Base-by-base conservation (phyloP, 306 rosid species). In the Alnus rubra region DNA sequence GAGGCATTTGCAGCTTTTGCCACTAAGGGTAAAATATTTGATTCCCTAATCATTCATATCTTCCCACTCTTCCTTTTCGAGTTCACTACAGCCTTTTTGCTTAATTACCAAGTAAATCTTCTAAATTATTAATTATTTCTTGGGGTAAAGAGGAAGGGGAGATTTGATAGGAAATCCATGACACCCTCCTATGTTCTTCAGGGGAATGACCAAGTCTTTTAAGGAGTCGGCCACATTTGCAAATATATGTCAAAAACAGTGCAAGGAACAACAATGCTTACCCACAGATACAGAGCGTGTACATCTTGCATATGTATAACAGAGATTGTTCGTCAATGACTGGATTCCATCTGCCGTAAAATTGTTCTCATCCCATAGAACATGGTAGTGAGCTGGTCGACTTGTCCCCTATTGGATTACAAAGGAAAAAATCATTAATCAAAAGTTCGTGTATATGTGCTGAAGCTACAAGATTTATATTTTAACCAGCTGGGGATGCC, bases 321-420 rank as follows among this genome's bases (percentile, higher is more conserved):
- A 93, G 11, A 93, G 92, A 72, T 93, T 93, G 85, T 93, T 91
- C 5, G 98, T 93, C 84, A 93, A 70, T 12, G 95, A 91, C 82
- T 93, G 98, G 75, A 93, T 91, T 76, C 95, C 95, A 81, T 91
- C 98, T 13, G 98, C 90, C 2, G 95, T 91, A 58, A 93, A 93
- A 87, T 91, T 93, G 82, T 93, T 93, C 87, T 93, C 98, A 70
- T 93, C 98, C 98, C 98, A 93, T 19, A 93, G 87, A 75, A 93
- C 98, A 81, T 93, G 98, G 79, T 91, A 93, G 78, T 93, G 98
- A 54, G 98, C 98, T 11, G 98, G 98, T 49, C 98, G 85, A 76
- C 98, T 93, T 13, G 98, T 93, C 51, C 98, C 98, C 98, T 93
- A 59, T 58, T 42, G 45, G 7, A 42, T 42, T 71, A 82, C 33